Percentiles rank a stretch among this genome's conserved stretches.
These are phyloP conservation scores for Cystobasidium slooffiae DNA, from an alignment of 1,284 basidiomycete species.

Conservation along the genomic window DNA sequence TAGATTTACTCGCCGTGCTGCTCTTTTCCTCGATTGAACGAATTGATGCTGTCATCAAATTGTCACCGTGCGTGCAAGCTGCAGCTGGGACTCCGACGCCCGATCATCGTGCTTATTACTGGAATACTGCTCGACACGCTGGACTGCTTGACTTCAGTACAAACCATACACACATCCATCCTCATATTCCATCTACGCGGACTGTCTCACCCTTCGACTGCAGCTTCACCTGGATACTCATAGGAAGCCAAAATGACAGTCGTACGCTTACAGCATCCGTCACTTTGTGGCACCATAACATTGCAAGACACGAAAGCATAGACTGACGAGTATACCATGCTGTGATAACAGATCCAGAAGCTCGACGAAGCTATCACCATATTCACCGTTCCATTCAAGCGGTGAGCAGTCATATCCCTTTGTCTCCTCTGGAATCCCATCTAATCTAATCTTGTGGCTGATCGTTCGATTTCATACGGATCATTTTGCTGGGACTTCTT, in stretches of 20 bases:
- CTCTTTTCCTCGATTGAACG: too few species aligned
- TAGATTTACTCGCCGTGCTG: too few species aligned
- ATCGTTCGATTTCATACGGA: not conserved
- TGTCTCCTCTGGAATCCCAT: not conserved
- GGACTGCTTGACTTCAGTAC: not conserved
- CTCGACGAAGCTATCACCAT: conserved; percentile 50
- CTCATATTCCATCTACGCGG: not conserved
- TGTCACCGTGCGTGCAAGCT: too few species aligned
- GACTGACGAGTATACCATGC: not conserved
- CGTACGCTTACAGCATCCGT: not conserved
- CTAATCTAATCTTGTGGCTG: not conserved
- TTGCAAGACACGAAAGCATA: not conserved
- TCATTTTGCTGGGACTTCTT: too few species aligned
- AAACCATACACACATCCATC: not conserved
- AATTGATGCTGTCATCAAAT: too few species aligned
- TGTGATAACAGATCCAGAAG: conserved; percentile 48
- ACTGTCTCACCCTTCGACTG: not conserved
- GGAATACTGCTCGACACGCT: too few species aligned
- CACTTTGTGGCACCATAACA: not conserved
- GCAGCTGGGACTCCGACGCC: too few species aligned
- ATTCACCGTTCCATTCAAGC: conserved; percentile 55
- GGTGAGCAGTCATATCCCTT: conserved; percentile 1
- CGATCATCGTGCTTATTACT: too few species aligned
- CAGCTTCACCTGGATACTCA: not conserved
- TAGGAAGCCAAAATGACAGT: conserved; percentile 3